These are phyloP conservation scores for Tubosaeta sp. DNA, from an alignment of 768 basidiomycete species.

Conservation along the genomic window DNA sequence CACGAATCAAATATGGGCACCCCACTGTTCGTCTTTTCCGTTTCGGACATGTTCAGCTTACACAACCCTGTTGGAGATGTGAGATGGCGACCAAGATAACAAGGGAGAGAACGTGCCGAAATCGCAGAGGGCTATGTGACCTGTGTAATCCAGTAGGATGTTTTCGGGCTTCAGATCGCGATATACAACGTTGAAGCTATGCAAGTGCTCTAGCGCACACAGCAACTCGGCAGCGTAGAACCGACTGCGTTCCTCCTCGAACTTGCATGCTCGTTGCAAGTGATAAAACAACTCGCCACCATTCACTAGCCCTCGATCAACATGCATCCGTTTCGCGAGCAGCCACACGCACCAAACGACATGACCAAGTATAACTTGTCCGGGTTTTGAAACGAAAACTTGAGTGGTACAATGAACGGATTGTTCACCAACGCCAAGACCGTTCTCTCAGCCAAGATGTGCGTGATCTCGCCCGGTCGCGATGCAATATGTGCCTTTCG, in stretches of 20 bases:
- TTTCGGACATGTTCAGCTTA: constrained; percentile 95
- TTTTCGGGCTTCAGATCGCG: constrained; percentile 98
- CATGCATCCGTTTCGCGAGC: background rate
- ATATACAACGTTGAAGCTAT: constrained; percentile 97
- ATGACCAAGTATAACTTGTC: constrained; percentile 97
- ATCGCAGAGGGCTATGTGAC: constrained; percentile 96
- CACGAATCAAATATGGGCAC: background rate
- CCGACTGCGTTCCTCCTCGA: constrained; percentile 87
- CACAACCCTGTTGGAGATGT: constrained; percentile 55
- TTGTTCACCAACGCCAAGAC: constrained; percentile 97
- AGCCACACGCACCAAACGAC: constrained; percentile 70
- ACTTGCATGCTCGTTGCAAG: constrained; percentile 92
- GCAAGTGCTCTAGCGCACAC: constrained; percentile 91
- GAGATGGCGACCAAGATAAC: background rate
- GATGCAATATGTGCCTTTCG: constrained; percentile 97
- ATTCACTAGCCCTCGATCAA: constrained; percentile 55
- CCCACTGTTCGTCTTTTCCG: constrained; percentile 94
- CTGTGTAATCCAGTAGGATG: constrained; percentile 94
- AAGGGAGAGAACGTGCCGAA: constrained; percentile 53
- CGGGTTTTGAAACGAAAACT: constrained; percentile 97
- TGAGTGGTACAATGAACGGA: constrained; percentile 98
- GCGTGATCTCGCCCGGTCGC: constrained; percentile 94
- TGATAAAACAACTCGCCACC: constrained; percentile 99
- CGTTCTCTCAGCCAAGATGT: constrained; percentile 95
- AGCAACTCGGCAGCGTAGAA: constrained; percentile 99